A percentile compares a stretch with the other conserved stretches of the same genome.
Evolutionary conservation across 2,329 filamentous ascomycete genomes (phyloP).

Genomic region (Diaporthe nobilis): DNA sequence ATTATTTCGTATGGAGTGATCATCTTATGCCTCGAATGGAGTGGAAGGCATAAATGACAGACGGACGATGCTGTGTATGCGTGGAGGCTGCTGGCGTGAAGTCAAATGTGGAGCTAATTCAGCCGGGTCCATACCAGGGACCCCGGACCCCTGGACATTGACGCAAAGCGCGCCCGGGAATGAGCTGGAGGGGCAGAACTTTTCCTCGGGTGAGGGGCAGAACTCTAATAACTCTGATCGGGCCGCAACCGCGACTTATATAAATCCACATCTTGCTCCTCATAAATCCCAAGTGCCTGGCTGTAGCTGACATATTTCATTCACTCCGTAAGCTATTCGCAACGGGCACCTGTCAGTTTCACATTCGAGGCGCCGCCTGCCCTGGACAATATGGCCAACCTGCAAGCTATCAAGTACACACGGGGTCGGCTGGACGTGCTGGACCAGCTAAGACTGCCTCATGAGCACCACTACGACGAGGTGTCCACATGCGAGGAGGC

Average conservation of each 20-base stretch:
- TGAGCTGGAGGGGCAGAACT: constrained; percentile 21
- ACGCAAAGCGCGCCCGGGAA: not conserved
- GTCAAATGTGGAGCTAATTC: not conserved
- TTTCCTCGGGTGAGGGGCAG: constrained; percentile 6
- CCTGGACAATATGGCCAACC: constrained; percentile 64
- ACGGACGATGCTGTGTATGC: too few species aligned
- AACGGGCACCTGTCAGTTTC: not conserved
- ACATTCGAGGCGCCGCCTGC: not conserved
- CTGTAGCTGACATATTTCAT: not conserved
- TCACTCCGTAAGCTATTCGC: not conserved
- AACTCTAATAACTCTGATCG: not conserved
- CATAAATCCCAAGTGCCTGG: not conserved
- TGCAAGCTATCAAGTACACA: constrained; percentile 84
- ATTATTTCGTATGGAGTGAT: too few species aligned
- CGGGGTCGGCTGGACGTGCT: constrained; percentile 82
- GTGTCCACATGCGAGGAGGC: constrained; percentile 80
- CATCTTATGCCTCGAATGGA: not conserved
- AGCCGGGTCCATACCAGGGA: not conserved
- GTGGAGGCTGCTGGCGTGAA: too few species aligned
- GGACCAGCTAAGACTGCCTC: constrained; percentile 86
- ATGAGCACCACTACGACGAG: constrained; percentile 83
- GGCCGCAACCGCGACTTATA: not conserved
- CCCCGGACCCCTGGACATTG: not conserved
- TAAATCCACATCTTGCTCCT: not conserved
- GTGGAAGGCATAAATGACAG: not conserved